Conservation (phyloP, 306 rosid species). For the Trifolium dubium region DNA sequence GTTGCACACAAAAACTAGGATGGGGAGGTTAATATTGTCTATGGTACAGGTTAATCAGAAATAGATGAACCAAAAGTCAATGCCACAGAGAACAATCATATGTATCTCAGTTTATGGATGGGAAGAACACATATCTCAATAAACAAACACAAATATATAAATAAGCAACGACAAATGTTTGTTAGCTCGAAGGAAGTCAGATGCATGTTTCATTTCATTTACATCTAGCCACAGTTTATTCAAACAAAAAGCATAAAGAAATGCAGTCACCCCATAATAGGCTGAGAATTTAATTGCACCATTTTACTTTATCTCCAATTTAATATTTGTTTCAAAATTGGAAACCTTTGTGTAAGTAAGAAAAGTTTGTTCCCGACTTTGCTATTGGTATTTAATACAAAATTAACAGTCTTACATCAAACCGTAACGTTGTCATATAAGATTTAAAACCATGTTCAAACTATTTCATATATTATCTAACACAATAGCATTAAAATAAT, state of each 20-base stretch:
- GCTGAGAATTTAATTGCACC: slow-evolving; percentile 12
- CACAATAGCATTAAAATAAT: slow-evolving; percentile 16
- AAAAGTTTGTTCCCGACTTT: slow-evolving; percentile 21
- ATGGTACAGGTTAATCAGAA: slow-evolving; percentile 29
- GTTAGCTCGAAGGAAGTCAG: slow-evolving; percentile 11
- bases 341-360: neutral
- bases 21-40: slow-evolving; percentile 11
- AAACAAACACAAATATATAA: slow-evolving; percentile 20
- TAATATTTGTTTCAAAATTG: slow-evolving; percentile 21
- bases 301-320: slow-evolving; percentile 8
- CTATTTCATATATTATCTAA: slow-evolving; percentile 29
- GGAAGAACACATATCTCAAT: slow-evolving; percentile 14
- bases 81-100: slow-evolving; percentile 16
- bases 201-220: slow-evolving; percentile 19
- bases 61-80: slow-evolving; percentile 25
- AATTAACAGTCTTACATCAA: slow-evolving; percentile 20
- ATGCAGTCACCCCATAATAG: slow-evolving; percentile 5
- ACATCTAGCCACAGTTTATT: slow-evolving; percentile 15
- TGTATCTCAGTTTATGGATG: slow-evolving; percentile 30
- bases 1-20: slow-evolving; percentile 15
- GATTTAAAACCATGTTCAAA: slow-evolving; percentile 29
- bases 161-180: slow-evolving; percentile 8
- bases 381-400: slow-evolving; percentile 10
- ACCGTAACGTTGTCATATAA: slow-evolving; percentile 20
- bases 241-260: slow-evolving; percentile 25